phyloP scores from a whole-genome alignment of 2,329 filamentous ascomycete genomes.

The Didymella sp. region DNA sequence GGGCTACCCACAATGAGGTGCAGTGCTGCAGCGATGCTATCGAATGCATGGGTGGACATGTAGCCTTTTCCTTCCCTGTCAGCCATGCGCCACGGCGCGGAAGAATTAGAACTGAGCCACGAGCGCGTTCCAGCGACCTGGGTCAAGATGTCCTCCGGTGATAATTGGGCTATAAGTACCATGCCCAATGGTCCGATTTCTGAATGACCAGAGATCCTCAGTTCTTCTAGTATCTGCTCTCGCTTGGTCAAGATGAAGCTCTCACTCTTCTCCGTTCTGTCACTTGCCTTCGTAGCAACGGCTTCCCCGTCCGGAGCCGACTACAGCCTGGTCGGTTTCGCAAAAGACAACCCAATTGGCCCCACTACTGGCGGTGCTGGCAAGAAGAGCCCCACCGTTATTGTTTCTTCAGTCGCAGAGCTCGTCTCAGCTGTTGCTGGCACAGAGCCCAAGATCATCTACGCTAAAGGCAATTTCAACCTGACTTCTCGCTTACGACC shows the following conservation, averaged over 20 bases:
- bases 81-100: conserved; percentile 19
- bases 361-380: conserved; percentile 44
- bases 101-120: conserved; percentile 20
- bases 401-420: conserved; percentile 36
- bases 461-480: conserved; percentile 54
- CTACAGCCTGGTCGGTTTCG: conserved; percentile 43
- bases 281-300: conserved; percentile 25
- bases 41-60: conserved; percentile 4
- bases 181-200: background rate
- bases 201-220: conserved; percentile 5
- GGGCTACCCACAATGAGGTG: conserved; percentile 12
- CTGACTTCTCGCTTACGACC: conserved; percentile 54
- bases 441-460: conserved; percentile 48
- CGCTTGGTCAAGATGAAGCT: conserved; percentile 34
- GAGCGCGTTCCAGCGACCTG: conserved; percentile 8
- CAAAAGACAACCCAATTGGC: conserved; percentile 45
- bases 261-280: conserved; percentile 29
- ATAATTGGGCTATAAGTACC: conserved; percentile 19
- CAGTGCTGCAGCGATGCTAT: conserved; percentile 6
- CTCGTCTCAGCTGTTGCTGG: conserved; percentile 40
- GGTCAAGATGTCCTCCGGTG: conserved; percentile 4
- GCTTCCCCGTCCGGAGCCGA: conserved; percentile 30
- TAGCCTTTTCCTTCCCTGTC: conserved; percentile 5
- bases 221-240: conserved; percentile 3
- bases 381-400: conserved; percentile 36